These are phyloP conservation scores for Diplodia sapinea DNA, from an alignment of 2,329 filamentous ascomycete species.

Conservation along the genomic window DNA sequence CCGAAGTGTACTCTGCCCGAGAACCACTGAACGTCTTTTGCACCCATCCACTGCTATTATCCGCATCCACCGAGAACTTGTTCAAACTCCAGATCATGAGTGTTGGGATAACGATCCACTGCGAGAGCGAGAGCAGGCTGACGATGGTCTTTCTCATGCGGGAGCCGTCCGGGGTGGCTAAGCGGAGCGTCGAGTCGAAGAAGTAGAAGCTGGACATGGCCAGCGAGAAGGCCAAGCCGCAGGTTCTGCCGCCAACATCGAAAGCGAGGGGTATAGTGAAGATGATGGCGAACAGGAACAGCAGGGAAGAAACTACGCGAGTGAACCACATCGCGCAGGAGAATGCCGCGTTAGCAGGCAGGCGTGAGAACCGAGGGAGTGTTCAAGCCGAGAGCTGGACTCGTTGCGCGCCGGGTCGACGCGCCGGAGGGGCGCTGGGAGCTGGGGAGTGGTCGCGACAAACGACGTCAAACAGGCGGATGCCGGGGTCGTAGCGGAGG, in stretches of 20 bases:
- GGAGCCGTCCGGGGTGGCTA: slow-evolving; percentile 80
- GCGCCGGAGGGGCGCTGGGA: slow-evolving; percentile 24
- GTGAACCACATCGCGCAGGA: slow-evolving; percentile 78
- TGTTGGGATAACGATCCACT: slow-evolving; percentile 84
- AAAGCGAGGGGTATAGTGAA: slow-evolving; percentile 96
- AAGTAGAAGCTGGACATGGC: slow-evolving; percentile 90
- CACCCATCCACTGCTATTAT: slow-evolving; percentile 74
- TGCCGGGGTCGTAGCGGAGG: slow-evolving; percentile 25
- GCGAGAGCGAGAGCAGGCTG: slow-evolving; percentile 72
- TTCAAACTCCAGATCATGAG: slow-evolving; percentile 95
- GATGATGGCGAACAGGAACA: slow-evolving; percentile 90
- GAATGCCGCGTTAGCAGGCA: slow-evolving; percentile 14
- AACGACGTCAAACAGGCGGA: slow-evolving; percentile 11
- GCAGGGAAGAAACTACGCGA: slow-evolving; percentile 75
- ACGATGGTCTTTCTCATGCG: slow-evolving; percentile 75
- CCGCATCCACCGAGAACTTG: slow-evolving; percentile 91
- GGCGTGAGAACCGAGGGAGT: not conserved
- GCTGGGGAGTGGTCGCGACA: slow-evolving; percentile 5
- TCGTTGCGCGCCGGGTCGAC: slow-evolving; percentile 27
- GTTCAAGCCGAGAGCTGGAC: slow-evolving; percentile 1
- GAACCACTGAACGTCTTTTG: slow-evolving; percentile 76
- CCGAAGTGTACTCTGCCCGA: slow-evolving; percentile 66
- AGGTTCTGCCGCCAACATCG: slow-evolving; percentile 94
- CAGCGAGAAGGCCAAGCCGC: slow-evolving; percentile 91
- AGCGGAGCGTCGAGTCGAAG: slow-evolving; percentile 78